Conservation (phyloP, 2,329 filamentous ascomycete genomes). For the Simplicillium aogashimaense region DNA sequence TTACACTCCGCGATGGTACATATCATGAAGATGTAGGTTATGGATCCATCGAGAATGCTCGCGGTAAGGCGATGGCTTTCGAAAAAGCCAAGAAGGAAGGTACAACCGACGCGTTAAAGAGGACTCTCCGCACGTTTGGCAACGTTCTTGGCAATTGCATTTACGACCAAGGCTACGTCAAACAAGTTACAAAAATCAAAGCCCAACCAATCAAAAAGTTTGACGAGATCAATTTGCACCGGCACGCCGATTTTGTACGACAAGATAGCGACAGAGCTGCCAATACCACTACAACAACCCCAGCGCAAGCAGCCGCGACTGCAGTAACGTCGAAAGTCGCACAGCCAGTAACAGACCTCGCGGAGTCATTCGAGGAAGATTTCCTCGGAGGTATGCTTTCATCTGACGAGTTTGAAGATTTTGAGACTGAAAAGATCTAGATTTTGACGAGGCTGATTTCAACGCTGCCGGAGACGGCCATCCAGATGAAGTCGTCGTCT, state of each 20-base stretch:
- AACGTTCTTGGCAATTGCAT: slow-evolving; percentile 98
- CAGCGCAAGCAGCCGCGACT: neutral
- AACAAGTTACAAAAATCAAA: slow-evolving; percentile 86
- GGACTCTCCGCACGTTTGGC: slow-evolving; percentile 82
- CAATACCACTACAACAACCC: slow-evolving; percentile 11
- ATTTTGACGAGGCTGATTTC: slow-evolving; percentile 72
- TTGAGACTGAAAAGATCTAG: slow-evolving; percentile 32
- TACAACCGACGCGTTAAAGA: slow-evolving; percentile 87
- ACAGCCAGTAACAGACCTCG: slow-evolving; percentile 3
- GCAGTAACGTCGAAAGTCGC: neutral
- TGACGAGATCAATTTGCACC: slow-evolving; percentile 68
- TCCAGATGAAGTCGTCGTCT: slow-evolving; percentile 64
- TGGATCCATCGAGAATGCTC: slow-evolving; percentile 91
- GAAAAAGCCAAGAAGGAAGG: slow-evolving; percentile 99
- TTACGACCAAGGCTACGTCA: slow-evolving; percentile 91
- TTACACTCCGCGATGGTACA: slow-evolving; percentile 87
- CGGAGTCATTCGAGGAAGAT: slow-evolving; percentile 37
- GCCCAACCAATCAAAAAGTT: slow-evolving; percentile 61
- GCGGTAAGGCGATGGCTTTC: slow-evolving; percentile 89
- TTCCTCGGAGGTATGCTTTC: slow-evolving; percentile 36
- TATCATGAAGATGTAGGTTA: slow-evolving; percentile 98
- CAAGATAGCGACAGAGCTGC: slow-evolving; percentile 30
- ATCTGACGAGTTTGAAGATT: slow-evolving; percentile 24
- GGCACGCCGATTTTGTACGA: slow-evolving; percentile 67
- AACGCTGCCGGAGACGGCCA: slow-evolving; percentile 59